phyloP scores from a whole-genome alignment of 2,329 filamentous ascomycete species.

The Fusarium anguioides region DNA sequence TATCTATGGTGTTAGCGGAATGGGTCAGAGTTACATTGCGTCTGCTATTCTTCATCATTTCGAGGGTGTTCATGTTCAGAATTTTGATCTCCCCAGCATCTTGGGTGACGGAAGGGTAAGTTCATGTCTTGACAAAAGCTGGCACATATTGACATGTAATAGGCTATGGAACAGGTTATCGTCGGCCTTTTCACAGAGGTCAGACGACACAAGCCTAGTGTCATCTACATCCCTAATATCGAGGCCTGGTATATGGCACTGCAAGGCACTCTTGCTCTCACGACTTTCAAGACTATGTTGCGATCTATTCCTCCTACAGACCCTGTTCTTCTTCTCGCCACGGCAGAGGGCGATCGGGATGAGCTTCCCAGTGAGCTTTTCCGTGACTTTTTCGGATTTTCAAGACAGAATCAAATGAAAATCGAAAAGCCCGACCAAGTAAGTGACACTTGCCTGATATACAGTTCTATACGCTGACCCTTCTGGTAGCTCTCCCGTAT shows the following conservation, averaged over 20 bases:
- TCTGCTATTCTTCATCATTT: conserved; percentile 89
- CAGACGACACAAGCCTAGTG: conserved; percentile 92
- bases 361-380: conserved; percentile 73
- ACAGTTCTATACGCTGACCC: conserved; percentile 10
- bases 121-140: conserved; percentile 17
- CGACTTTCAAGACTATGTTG: conserved; percentile 85
- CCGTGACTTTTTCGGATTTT: conserved; percentile 86
- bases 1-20: conserved; percentile 83
- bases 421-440: conserved; percentile 75
- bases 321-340: conserved; percentile 87
- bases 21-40: conserved; percentile 93
- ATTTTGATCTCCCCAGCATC: conserved; percentile 89
- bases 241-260: conserved; percentile 83
- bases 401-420: conserved; percentile 78
- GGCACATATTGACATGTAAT: conserved; percentile 36
- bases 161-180: conserved; percentile 86
- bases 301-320: conserved; percentile 89
- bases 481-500: conserved; percentile 67
- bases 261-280: conserved; percentile 73
- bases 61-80: conserved; percentile 93
- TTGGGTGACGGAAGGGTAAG: conserved; percentile 83
- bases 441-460: conserved; percentile 45
- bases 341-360: conserved; percentile 76
- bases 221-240: conserved; percentile 93
- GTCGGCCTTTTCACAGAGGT: conserved; percentile 93